Base-by-base conservation (phyloP, 495 filamentous ascomycete genomes). In the Penicillium lividum region DNA sequence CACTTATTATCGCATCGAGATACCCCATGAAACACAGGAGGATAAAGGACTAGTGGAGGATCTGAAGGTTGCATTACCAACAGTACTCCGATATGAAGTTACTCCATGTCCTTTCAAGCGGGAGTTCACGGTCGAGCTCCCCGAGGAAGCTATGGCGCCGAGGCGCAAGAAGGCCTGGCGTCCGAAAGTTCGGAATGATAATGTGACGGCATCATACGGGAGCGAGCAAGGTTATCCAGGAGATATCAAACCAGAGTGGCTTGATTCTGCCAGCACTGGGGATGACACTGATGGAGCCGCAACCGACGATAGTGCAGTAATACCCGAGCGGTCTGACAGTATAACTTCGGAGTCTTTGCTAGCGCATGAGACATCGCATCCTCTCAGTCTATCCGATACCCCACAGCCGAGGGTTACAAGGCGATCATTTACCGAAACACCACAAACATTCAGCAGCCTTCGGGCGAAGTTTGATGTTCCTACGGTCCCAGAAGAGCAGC, bases 1-100 rank as follows among this genome's bases (percentile, higher is more conserved):
- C 15, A 86, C 87, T 47, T 96, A 92, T 66, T 97, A 93, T 79
- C 85, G 92, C 44, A 94, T 97, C 62, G 92, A 97, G 63, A 68
- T 97, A 7, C 89, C 92, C 3, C 78, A 82, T 42, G 73, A 75
- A 13, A 81, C 80, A 0, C 70, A 79, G 0, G 84, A 88, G 27
- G 85, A 94, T 56, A 73, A 76, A 34, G 64, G 66, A 15, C 79
- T 80, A 53, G 85, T 89, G 13, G 79, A 81, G 51, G 77, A 86
- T 30, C 69, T 97, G 54, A 92, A 91, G 60, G 67, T 68, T 7
- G 84, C 89, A n/a, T 72, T 97, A 25, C 78, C 77, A 27, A 82
- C 82, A 55, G 78, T 95, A 5, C 74, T 96, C 44, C 85, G 86
- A 54, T 97, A 93, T 68, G 92, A 97, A 72, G 89, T 88, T 58